Conservation (phyloP, 352 stramenopile species). For the Phytopythium litorale region DNA sequence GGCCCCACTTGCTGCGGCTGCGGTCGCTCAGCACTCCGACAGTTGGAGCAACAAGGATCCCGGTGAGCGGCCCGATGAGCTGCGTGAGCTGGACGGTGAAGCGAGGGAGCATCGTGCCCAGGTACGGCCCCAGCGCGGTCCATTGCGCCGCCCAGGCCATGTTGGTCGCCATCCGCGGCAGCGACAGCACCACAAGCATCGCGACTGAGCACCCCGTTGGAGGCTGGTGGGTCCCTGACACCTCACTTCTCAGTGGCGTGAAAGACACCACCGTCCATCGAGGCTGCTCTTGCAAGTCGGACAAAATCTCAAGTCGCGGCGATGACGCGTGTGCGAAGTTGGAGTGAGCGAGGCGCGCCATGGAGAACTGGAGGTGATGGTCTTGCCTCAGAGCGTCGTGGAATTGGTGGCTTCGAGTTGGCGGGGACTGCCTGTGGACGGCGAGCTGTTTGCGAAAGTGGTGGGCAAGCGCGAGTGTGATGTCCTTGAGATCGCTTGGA, state of each 20-base stretch:
- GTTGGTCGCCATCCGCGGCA: conserved; percentile 71
- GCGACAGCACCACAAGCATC: conserved; percentile 64
- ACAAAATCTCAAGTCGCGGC: neutral
- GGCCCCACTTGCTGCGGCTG: conserved; percentile 43
- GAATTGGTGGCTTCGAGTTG: no score
- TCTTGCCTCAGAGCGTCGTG: neutral
- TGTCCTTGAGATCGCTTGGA: neutral
- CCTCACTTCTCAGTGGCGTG: neutral
- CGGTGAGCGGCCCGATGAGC: conserved; percentile 62
- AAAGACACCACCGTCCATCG: conserved; percentile 1
- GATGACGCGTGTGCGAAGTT: neutral
- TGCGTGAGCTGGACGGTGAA: conserved; percentile 77
- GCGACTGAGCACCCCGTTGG: conserved; percentile 44
- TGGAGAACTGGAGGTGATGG: neutral
- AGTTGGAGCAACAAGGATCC: conserved; percentile 63
- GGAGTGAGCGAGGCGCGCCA: neutral
- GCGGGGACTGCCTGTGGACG: neutral
- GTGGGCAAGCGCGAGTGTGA: neutral
- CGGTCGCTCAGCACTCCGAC: conserved; percentile 69
- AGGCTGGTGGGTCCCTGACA: neutral
- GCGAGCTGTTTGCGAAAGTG: neutral
- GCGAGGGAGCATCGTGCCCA: conserved; percentile 57
- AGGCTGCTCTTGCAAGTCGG: conserved; percentile 3
- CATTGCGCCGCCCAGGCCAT: conserved; percentile 80
- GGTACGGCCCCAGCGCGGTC: conserved; percentile 62